Base-by-base conservation (phyloP, 148 eudicot species). In the Spergularia bocconei region DNA sequence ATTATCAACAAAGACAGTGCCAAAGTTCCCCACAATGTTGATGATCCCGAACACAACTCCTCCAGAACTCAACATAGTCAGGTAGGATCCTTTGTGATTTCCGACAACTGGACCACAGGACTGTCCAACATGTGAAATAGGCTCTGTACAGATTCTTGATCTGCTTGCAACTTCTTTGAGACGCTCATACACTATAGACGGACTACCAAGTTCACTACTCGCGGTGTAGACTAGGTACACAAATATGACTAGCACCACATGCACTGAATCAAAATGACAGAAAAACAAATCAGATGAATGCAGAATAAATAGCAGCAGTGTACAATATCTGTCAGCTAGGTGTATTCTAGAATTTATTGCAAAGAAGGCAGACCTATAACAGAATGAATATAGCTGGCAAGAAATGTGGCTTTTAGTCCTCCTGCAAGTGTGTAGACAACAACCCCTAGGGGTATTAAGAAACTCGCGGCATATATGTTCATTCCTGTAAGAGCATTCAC, bases 401-500 rank as follows among this genome's bases (percentile, higher is more conserved):
- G 82, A 82, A 95, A 95, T 41, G 98, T 95, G 81, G 98, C 98
- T 80, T 95, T 92, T 15, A 92, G 86, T 38, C 98, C 98, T 75
- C 97, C 98, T 0, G 97, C 93, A 15, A 95, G 88, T 10, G 98
- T 95, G 86, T 95, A 95, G 21, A 95, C 86, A 64, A 95, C 84
- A 20, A 95, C 96, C 12, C 97, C 97, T 41, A 95, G 89, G n/a
- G 98, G 98, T 53, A 95, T 95, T 7, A 95, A 81, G 63, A 95
- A 95, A 73, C 98, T 95, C 56, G 97, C 97, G 39, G 97, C 98
- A 59, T 95, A 95, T 36, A 95, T 84, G 75, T 95, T 86, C 4
- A 95, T 96, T 73, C 97, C 98, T 2, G 98, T 95, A 55, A 95
- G 96, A 33, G 98, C 98, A 85, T 88, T 95, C 51, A 95, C 97